These are phyloP conservation scores for Nematodospora valgi DNA, from an alignment of 805 yeast genomes.

Conservation along the genomic window DNA sequence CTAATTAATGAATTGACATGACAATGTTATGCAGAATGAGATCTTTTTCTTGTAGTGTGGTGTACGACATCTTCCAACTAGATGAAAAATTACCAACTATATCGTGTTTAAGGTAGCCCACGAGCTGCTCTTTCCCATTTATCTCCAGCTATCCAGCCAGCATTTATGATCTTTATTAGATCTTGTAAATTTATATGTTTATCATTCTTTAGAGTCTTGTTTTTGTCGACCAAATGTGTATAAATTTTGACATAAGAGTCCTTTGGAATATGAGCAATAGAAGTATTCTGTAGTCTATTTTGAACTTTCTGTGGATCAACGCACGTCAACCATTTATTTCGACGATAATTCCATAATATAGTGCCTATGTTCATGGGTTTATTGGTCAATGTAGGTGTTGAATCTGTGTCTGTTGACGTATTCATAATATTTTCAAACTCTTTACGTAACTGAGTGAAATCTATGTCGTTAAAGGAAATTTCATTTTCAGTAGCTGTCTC, in stretches of 20 bases:
- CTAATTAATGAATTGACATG: no score
- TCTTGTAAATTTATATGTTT: constrained; percentile 71
- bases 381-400: constrained; percentile 2
- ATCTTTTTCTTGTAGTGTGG: no score
- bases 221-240: constrained; percentile 64
- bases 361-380: constrained; percentile 43
- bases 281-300: constrained; percentile 12
- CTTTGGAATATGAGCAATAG: constrained; percentile 37
- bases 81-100: neutral
- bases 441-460: constrained; percentile 23
- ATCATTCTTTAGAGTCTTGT: constrained; percentile 55
- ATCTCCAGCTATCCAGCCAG: constrained; percentile 81
- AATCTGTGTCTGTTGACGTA: constrained; percentile 3
- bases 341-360: constrained; percentile 64
- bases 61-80: no score
- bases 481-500: constrained; percentile 4
- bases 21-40: no score
- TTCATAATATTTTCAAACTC: constrained; percentile 22
- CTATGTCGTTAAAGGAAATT: constrained; percentile 20
- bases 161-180: constrained; percentile 64
- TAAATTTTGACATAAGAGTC: constrained; percentile 63
- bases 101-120: constrained; percentile 29
- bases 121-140: constrained; percentile 61
- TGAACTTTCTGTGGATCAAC: constrained; percentile 14
- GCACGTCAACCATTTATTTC: constrained; percentile 60